A percentile compares a stretch with the other conserved stretches of the same genome.
Evolutionary conservation across 805 yeast species (phyloP).

Genomic region (Ogataea nakhonphanomensis): DNA sequence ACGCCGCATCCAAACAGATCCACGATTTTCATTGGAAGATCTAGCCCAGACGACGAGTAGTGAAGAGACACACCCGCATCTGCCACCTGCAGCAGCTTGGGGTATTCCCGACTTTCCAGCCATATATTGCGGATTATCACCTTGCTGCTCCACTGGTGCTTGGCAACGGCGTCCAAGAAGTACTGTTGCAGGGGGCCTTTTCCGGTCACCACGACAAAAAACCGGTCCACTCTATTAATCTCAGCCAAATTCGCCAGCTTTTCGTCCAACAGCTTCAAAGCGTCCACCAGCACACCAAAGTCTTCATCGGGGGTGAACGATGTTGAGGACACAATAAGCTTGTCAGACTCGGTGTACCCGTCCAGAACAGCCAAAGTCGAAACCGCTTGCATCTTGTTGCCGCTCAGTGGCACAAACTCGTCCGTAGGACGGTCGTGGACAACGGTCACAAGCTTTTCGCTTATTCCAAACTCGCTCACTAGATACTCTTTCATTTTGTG

Average conservation of each 20-base stretch:
- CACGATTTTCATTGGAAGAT: constrained; percentile 94
- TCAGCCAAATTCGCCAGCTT: constrained; percentile 20
- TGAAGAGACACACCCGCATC: constrained; percentile 91
- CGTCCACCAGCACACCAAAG: constrained; percentile 62
- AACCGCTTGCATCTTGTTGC: constrained; percentile 29
- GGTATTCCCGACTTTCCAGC: constrained; percentile 78
- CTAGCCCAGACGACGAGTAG: constrained; percentile 87
- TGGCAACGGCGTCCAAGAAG: constrained; percentile 31
- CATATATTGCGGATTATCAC: constrained; percentile 66
- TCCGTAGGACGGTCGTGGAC: constrained; percentile 84
- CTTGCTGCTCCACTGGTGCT: constrained; percentile 38
- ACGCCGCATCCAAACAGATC: constrained; percentile 96
- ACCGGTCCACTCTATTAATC: constrained; percentile 27
- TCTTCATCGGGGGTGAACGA: constrained; percentile 97
- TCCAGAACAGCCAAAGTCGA: constrained; percentile 35
- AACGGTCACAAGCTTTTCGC: constrained; percentile 48
- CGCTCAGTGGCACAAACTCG: constrained; percentile 55
- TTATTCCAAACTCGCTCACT: constrained; percentile 50
- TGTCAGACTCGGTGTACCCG: constrained; percentile 38
- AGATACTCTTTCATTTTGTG: constrained; percentile 64
- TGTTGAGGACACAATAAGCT: constrained; percentile 80
- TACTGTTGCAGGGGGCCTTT: constrained; percentile 77
- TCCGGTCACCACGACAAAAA: constrained; percentile 86
- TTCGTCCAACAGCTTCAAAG: constrained; percentile 58
- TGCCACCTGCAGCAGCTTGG: constrained; percentile 66